Evolutionary conservation across 352 stramenopile species (phyloP), one percentile per base, ranked within the genome.

Genomic region (Pythium dissotocum): DNA sequence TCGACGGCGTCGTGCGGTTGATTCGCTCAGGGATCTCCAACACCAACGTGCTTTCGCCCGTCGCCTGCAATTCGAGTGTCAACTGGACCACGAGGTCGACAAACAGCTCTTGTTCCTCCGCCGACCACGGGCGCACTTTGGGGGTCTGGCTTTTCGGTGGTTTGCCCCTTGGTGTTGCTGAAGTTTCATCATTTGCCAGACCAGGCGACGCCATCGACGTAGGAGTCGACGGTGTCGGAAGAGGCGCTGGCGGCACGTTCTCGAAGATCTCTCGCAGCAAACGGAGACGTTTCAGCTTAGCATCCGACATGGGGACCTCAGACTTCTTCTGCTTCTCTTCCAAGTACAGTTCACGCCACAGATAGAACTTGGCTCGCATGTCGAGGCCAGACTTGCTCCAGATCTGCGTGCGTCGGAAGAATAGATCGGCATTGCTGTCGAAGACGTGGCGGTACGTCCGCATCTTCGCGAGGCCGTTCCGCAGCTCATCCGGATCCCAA

Each of bases 311-410:
- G 73, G 63, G 35, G 77, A 67, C 55, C 52, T 65, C 24, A 40
- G 66, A 62, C 59, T 71, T 48, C 53, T 69, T 83, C n/a, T 75
- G 71, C 18, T 80, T 78, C 44, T 90, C 79, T 2, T 69, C 76
- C 5, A 89, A n/a, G 63, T 85, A 90, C 32, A 94, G 67, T 1
- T 91, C 81, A 9, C 82, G 80, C 28, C 91, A 69, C 42, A 81
- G 69, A 61, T 92, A 91, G 54, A 94, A 93, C 69, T 94, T 94
- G 62, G 52, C 77, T 40, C 77, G 80, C 4, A 82, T 78, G 28
- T 94, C 81, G 6, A 70, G 73, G 16, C 90, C 72, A 42, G 21
- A 63, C 56, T 71, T 71, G 32, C 83, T 75, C 78, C 83, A 90
- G 14, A 94, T 76, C 61, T 90, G 80, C 26, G 89, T 72, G 55